A percentile compares a stretch with the other conserved stretches of the same genome.
These are phyloP conservation scores for Fusarium penzigii DNA, from an alignment of 2,329 filamentous ascomycete genomes.

Conservation along the genomic window DNA sequence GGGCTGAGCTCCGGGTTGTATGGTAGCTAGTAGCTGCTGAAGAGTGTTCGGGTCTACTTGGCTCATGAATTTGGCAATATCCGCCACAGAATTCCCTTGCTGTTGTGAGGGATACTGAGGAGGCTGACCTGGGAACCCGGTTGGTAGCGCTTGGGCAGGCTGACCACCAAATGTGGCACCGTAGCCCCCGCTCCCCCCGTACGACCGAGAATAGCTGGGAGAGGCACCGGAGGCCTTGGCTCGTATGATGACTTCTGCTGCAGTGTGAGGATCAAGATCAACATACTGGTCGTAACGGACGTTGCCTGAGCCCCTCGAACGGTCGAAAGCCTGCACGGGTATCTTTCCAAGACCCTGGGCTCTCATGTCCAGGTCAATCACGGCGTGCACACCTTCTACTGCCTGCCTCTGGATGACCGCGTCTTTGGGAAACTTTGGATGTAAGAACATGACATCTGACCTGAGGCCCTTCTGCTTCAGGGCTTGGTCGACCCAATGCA, in stretches of 20 bases:
- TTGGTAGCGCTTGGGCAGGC: slow-evolving; percentile 30
- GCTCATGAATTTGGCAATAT: slow-evolving; percentile 65
- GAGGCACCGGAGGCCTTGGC: slow-evolving; percentile 53
- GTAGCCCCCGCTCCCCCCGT: slow-evolving; percentile 29
- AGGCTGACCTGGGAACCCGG: slow-evolving; percentile 29
- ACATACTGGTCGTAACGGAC: slow-evolving; percentile 87
- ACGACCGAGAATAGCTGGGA: slow-evolving; percentile 34
- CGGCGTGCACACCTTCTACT: slow-evolving; percentile 83
- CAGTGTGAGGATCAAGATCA: slow-evolving; percentile 75
- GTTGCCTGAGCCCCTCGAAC: slow-evolving; percentile 70
- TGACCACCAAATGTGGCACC: slow-evolving; percentile 36
- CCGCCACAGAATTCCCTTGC: slow-evolving; percentile 39
- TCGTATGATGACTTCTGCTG: slow-evolving; percentile 77
- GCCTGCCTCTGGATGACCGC: slow-evolving; percentile 84
- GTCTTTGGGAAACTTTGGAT: slow-evolving; percentile 72
- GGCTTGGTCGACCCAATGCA: slow-evolving; percentile 76
- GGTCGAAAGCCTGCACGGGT: slow-evolving; percentile 82
- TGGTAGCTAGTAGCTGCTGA: slow-evolving; percentile 67
- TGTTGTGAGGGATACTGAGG: slow-evolving; percentile 37
- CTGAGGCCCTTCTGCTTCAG: slow-evolving; percentile 73
- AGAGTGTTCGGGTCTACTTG: slow-evolving; percentile 68
- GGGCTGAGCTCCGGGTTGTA: slow-evolving; percentile 40
- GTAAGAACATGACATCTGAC: slow-evolving; percentile 78
- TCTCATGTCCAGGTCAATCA: slow-evolving; percentile 72
- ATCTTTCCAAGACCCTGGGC: slow-evolving; percentile 74